These are phyloP conservation scores for Arabis hirsuta DNA, from an alignment of 345 rosid genomes.

Conservation along the genomic window DNA sequence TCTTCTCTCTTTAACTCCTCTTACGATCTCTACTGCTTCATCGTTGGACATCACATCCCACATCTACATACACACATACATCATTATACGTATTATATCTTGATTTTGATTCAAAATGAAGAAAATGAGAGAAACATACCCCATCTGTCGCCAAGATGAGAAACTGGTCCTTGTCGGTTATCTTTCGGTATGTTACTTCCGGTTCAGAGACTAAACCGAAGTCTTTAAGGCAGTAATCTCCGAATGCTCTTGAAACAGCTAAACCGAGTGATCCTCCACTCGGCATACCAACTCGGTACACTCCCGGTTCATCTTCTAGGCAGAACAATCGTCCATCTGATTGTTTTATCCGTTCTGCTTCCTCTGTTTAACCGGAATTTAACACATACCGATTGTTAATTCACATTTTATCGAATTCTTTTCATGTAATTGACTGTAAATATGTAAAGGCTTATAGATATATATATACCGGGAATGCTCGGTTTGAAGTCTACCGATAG, in stretches of 20 bases:
- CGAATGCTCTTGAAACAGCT: constrained; percentile 83
- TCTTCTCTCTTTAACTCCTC: constrained; percentile 54
- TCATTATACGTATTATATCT: not conserved
- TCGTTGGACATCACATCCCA: constrained; percentile 86
- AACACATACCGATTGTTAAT: constrained; percentile 2
- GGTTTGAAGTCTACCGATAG: constrained; percentile 85
- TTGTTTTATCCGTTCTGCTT: constrained; percentile 72
- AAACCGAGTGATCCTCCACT: constrained; percentile 65
- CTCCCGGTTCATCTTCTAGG: constrained; percentile 78
- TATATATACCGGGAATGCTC: constrained; percentile 66
- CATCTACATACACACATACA: constrained; percentile 49
- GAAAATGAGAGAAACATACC: constrained; percentile 41
- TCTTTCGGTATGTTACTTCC: constrained; percentile 59
- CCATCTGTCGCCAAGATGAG: constrained; percentile 86
- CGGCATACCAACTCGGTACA: constrained; percentile 79
- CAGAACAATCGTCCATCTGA: constrained; percentile 71
- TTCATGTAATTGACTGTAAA: not conserved
- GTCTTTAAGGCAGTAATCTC: constrained; percentile 85
- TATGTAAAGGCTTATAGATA: not conserved
- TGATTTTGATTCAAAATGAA: constrained; percentile 7
- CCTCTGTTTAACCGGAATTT: constrained; percentile 57
- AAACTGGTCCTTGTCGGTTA: constrained; percentile 68
- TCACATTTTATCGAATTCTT: not conserved
- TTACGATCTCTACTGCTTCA: constrained; percentile 80
- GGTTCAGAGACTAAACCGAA: constrained; percentile 84